Conservation (phyloP, 2,329 filamentous ascomycete genomes). For the Phialophora verrucosa region DNA sequence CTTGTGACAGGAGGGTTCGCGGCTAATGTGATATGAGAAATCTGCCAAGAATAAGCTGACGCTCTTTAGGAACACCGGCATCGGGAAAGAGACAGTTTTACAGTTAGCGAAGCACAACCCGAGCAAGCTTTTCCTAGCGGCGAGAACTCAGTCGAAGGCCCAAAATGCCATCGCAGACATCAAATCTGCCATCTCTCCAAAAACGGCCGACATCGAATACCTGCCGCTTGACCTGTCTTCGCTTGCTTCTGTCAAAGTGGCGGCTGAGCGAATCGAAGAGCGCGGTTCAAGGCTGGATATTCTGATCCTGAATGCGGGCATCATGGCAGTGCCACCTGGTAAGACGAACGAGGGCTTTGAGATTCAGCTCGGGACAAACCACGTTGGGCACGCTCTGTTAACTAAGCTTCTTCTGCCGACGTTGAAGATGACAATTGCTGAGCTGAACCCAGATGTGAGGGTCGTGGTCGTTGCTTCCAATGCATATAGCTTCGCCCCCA, state of each 20-base stretch:
- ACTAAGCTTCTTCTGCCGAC: constrained; percentile 52
- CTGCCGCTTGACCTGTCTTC: constrained; percentile 58
- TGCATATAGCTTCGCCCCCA: constrained; percentile 45
- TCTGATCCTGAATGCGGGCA: constrained; percentile 55
- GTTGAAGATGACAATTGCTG: constrained; percentile 45
- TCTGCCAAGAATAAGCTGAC: constrained; percentile 13
- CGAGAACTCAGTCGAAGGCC: not conserved
- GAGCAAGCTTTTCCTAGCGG: not conserved
- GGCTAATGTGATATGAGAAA: not conserved
- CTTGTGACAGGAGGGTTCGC: constrained; percentile 7
- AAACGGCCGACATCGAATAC: constrained; percentile 49
- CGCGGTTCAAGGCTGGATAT: constrained; percentile 51
- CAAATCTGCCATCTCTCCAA: not conserved
- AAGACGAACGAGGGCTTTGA: constrained; percentile 51
- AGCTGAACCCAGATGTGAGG: constrained; percentile 42
- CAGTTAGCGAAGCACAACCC: constrained; percentile 5
- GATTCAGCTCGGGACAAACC: constrained; percentile 54
- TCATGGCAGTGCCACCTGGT: constrained; percentile 50
- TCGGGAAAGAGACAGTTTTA: not conserved
- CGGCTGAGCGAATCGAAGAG: constrained; percentile 49
- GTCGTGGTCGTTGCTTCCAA: constrained; percentile 49
- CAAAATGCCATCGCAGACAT: not conserved
- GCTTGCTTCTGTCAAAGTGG: constrained; percentile 55
- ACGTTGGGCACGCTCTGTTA: constrained; percentile 54
- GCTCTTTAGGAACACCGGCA: not conserved